These are phyloP conservation scores for Fusarium phyllophilum DNA, from an alignment of 2,329 filamentous ascomycete genomes.

Conservation along the genomic window DNA sequence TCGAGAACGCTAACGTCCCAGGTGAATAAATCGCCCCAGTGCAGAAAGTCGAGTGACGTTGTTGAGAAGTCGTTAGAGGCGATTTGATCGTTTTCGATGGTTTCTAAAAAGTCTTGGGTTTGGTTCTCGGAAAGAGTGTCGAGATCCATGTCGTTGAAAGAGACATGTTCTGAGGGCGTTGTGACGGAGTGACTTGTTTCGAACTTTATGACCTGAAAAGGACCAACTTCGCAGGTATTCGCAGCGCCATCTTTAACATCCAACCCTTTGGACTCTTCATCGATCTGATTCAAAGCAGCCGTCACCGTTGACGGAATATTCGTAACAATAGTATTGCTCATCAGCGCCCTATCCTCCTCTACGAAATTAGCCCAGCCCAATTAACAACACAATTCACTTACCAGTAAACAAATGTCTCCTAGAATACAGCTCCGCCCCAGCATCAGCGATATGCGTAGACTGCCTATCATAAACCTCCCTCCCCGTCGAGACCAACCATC, in stretches of 20 bases:
- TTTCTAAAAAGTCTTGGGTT: conserved; percentile 8
- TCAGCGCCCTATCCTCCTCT: conserved; percentile 29
- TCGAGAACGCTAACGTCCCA: conserved; percentile 37
- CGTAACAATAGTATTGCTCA: conserved; percentile 27
- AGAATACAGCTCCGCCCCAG: conserved; percentile 25
- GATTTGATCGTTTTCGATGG: neutral
- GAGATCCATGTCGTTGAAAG: conserved; percentile 17
- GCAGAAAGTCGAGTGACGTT: conserved; percentile 19
- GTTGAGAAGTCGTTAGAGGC: neutral
- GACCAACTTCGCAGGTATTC: conserved; percentile 10
- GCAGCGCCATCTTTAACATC: neutral
- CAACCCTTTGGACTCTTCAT: conserved; percentile 29
- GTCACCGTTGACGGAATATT: conserved; percentile 27
- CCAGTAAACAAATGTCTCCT: conserved; percentile 37
- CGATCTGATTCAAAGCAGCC: conserved; percentile 29
- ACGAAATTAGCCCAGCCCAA: neutral
- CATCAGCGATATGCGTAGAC: conserved; percentile 14
- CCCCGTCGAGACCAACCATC: conserved; percentile 35
- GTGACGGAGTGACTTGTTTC: neutral
- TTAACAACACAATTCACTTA: fast-evolving
- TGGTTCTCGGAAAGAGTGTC: conserved; percentile 16
- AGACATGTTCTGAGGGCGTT: conserved; percentile 16
- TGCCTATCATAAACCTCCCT: conserved; percentile 32
- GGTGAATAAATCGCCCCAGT: conserved; percentile 37
- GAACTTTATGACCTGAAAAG: conserved; percentile 36